Conservation (phyloP, 345 rosid genomes). For the Camelina neglecta region DNA sequence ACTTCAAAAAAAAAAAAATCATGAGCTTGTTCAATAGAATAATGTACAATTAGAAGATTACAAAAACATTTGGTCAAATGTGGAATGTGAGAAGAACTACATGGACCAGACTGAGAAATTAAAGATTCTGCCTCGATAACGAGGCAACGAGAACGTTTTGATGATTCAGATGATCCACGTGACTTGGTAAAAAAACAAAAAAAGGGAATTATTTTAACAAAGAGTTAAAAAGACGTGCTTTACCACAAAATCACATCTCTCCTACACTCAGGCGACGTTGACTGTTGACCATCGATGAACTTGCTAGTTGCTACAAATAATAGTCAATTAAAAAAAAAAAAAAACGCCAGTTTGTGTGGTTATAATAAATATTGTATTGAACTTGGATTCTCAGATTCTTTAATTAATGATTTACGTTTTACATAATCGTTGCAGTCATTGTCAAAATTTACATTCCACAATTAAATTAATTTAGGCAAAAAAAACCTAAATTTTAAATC, state of each 20-base stretch:
- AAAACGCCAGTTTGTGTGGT: background rate
- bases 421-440: background rate
- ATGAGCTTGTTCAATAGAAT: background rate
- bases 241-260: slow-evolving; percentile 36
- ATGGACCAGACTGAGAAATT: slow-evolving; percentile 26
- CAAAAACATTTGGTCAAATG: background rate
- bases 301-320: background rate
- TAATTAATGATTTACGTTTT: slow-evolving; percentile 23
- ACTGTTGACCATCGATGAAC: slow-evolving; percentile 16
- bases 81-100: background rate
- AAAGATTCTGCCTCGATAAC: slow-evolving; percentile 29
- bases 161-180: slow-evolving; percentile 32
- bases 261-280: slow-evolving; percentile 30
- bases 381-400: background rate
- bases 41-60: background rate
- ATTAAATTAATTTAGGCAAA: background rate
- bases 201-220: background rate
- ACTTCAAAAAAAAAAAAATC: too few species aligned
- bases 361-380: background rate
- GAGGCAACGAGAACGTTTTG: slow-evolving; percentile 39
- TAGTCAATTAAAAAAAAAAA: background rate
- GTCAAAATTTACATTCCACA: background rate
- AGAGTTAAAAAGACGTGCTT: slow-evolving; percentile 37
- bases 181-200: slow-evolving; percentile 21
- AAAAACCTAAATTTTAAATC: background rate